Percentiles rank a stretch among this genome's conserved stretches.
phyloP scores from a whole-genome alignment of 129 eudicot genomes.

The Flaveria linearis region DNA sequence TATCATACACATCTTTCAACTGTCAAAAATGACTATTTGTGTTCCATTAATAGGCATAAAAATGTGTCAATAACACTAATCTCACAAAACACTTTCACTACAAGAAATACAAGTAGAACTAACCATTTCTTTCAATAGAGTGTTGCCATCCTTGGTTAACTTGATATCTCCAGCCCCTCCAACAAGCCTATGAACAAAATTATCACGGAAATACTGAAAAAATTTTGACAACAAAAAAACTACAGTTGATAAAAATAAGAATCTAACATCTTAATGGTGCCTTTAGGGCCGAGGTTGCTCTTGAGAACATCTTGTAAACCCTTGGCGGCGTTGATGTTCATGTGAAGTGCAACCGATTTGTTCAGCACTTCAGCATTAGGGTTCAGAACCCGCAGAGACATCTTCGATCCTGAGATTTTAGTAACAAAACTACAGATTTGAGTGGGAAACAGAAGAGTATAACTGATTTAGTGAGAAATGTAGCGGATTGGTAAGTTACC shows the following conservation, averaged over 20 bases:
- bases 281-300: conserved; percentile 93
- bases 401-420: conserved; percentile 32
- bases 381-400: conserved; percentile 77
- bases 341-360: conserved; percentile 93
- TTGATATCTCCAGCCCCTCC: conserved; percentile 99
- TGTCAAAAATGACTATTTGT: neutral
- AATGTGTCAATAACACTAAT: neutral
- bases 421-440: neutral
- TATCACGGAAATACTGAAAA: neutral
- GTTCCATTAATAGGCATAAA: neutral
- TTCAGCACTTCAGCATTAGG: conserved; percentile 92
- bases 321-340: conserved; percentile 95
- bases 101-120: conserved; percentile 16
- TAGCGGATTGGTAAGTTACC: conserved; percentile 24
- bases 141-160: conserved; percentile 94
- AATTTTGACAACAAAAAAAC: neutral
- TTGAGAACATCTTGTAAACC: conserved; percentile 91
- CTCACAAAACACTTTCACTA: neutral
- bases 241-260: neutral
- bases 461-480: conserved; percentile 14
- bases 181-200: conserved; percentile 70
- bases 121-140: conserved; percentile 92
- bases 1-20: neutral
- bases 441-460: neutral
- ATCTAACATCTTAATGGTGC: conserved; percentile 82